These are phyloP conservation scores for Ceratobasidium sp. DNA, from an alignment of 1,284 basidiomycete genomes.

Conservation along the genomic window DNA sequence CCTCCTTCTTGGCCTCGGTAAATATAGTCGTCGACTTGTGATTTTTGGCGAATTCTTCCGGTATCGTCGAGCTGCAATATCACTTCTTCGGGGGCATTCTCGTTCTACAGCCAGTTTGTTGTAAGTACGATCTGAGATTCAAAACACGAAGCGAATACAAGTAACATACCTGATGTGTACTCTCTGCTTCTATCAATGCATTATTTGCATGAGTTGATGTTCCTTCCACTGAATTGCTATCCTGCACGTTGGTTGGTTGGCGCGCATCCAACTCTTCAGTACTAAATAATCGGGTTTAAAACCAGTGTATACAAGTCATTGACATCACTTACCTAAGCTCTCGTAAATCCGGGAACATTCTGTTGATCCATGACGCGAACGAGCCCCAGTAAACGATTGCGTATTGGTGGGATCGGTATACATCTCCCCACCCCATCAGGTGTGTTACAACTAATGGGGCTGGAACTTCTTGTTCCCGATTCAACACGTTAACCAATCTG, in stretches of 20 bases:
- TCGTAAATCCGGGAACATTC: not conserved
- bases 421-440: conserved; percentile 22
- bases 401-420: conserved; percentile 1
- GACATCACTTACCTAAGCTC: not conserved
- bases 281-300: not conserved
- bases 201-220: not conserved
- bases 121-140: not conserved
- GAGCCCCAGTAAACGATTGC: conserved; percentile 12
- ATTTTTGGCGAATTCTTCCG: conserved; percentile 1
- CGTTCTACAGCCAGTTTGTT: not conserved
- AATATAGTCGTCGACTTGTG: conserved; percentile 20
- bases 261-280: too few relatives aligned
- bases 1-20: not conserved
- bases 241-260: too few relatives aligned
- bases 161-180: not conserved
- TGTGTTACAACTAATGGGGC: conserved; percentile 36
- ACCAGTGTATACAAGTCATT: not conserved
- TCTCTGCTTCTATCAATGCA: not conserved
- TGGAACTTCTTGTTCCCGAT: conserved; percentile 43
- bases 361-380: not conserved
- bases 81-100: not conserved
- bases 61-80: not conserved
- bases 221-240: too few relatives aligned
- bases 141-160: not conserved
- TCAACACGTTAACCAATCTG: conserved; percentile 41